phyloP scores from a whole-genome alignment of 805 yeast genomes.

The Saccharomycopsis javanensis region DNA sequence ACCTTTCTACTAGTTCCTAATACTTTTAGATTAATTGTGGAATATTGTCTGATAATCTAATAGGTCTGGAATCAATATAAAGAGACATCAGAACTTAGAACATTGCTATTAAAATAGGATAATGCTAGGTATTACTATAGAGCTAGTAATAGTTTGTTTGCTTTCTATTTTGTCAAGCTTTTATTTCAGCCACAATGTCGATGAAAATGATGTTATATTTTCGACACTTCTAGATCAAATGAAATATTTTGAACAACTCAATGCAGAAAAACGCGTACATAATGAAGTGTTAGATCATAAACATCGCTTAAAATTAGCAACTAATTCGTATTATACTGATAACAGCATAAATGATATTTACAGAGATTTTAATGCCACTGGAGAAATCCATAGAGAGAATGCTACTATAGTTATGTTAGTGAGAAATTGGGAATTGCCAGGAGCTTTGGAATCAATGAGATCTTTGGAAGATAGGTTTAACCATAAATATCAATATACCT shows the following conservation, averaged over 20 bases:
- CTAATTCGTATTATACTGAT: conserved; percentile 9
- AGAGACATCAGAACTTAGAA: not conserved
- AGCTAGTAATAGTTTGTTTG: not conserved
- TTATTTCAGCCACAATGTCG: not conserved
- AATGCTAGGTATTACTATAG: not conserved
- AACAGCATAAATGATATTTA: conserved; percentile 1
- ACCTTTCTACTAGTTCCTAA: too few relatives aligned
- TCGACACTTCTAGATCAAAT: not conserved
- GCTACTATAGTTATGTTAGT: conserved; percentile 86
- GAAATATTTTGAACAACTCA: not conserved
- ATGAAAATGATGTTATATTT: not conserved
- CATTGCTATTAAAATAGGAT: not conserved
- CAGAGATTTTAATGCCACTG: not conserved
- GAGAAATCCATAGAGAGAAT: conserved; percentile 48
- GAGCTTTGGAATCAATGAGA: conserved; percentile 68
- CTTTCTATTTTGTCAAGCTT: not conserved
- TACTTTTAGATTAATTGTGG: too few relatives aligned
- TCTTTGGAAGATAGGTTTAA: conserved; percentile 71
- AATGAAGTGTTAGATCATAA: not conserved
- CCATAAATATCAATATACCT: conserved; percentile 53
- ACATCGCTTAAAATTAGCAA: conserved; percentile 7
- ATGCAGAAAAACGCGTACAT: not conserved
- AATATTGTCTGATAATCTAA: not conserved
- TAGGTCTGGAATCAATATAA: not conserved
- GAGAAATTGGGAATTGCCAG: conserved; percentile 67